Base-by-base conservation (phyloP, 1,284 basidiomycete species). In the Psilocybe mexicana region DNA sequence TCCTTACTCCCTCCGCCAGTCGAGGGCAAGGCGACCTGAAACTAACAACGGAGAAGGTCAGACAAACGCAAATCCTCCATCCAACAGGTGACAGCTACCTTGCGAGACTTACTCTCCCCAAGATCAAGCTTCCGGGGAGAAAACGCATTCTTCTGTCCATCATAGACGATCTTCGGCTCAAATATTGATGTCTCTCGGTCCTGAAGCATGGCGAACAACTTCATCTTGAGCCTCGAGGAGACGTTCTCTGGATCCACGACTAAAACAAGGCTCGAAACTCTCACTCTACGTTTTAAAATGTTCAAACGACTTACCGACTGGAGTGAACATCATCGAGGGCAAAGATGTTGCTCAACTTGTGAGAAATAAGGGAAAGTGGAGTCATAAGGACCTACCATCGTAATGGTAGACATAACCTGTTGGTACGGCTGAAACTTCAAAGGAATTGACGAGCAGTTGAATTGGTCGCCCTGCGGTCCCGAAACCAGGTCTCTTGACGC, bases 91-190 rank as follows among this genome's bases (percentile, higher is more conserved):
- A 23, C 28, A 35, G 66, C 56, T 59, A 77, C 84, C 63, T 80
- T 79, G 43, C 76, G 74, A 3, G 77, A 76, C 11, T 73, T 68
- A 0, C 65, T 72, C 0, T 75, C 69, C 3, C 81, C 80, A 43
- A 90, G 79, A 0, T 79, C 76, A 6, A 90, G 74, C 45, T 76
- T 69, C 30, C 75, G 73, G 6, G 81, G 68, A 0, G 83, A 72
- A 67, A 88, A 92, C 51, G 90, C 67, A 61, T 90, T 92, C 70
- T 91, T 91, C 6, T 84, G 77, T 0, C 89, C 88, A 60, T 93
- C 90, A 54, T 91, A 92, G 0, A 81, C 87, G 1, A 80, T 82
- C 2, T 74, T 79, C 0, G 82, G 85, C 0, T 77, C 85, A 65
- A 90, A 91, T 3, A 89, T 72, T 4, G 79, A 65, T 0, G 82